Evolutionary conservation across 495 filamentous ascomycete genomes (phyloP).

Genomic region (Cercophora scortea): DNA sequence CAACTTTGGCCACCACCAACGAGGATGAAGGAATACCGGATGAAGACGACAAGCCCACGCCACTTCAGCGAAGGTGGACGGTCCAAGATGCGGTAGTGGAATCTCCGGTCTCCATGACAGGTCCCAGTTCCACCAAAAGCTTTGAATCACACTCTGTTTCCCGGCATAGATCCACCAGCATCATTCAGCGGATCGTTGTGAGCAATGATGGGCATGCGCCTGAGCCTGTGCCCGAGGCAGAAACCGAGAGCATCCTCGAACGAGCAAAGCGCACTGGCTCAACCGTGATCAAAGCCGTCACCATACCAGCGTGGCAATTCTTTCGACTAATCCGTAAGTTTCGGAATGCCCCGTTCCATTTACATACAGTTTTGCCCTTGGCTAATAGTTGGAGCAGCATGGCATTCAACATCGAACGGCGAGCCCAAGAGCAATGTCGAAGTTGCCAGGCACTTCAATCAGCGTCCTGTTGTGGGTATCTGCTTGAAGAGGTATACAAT

Average conservation of each 20-base stretch:
- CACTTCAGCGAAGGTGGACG: conserved; percentile 24
- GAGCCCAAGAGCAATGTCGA: conserved; percentile 38
- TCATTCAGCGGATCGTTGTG: conserved; percentile 41
- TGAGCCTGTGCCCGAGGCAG: conserved; percentile 15
- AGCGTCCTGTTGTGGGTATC: conserved; percentile 77
- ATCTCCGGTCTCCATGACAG: conserved; percentile 13
- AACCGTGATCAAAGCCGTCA: conserved; percentile 67
- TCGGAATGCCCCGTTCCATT: neutral
- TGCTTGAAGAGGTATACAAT: conserved; percentile 88
- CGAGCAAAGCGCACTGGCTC: conserved; percentile 35
- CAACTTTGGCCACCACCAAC: conserved; percentile 5
- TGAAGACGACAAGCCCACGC: conserved; percentile 13
- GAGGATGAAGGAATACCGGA: conserved; percentile 30
- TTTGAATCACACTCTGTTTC: conserved; percentile 12
- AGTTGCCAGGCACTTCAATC: conserved; percentile 40
- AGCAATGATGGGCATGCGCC: conserved; percentile 22
- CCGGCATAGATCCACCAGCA: conserved; percentile 38
- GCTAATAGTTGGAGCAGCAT: conserved; percentile 39
- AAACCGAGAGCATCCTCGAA: conserved; percentile 29
- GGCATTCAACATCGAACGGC: conserved; percentile 48
- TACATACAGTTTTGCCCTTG: too few species aligned
- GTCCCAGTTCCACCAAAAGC: conserved; percentile 5
- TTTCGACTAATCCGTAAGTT: conserved; percentile 77
- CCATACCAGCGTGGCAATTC: conserved; percentile 98
- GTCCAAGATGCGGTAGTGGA: conserved; percentile 14